Evolutionary conservation across 2,329 filamentous ascomycete species (phyloP), one percentile per base, ranked within the genome.

Genomic region (Xylaria digitata): DNA sequence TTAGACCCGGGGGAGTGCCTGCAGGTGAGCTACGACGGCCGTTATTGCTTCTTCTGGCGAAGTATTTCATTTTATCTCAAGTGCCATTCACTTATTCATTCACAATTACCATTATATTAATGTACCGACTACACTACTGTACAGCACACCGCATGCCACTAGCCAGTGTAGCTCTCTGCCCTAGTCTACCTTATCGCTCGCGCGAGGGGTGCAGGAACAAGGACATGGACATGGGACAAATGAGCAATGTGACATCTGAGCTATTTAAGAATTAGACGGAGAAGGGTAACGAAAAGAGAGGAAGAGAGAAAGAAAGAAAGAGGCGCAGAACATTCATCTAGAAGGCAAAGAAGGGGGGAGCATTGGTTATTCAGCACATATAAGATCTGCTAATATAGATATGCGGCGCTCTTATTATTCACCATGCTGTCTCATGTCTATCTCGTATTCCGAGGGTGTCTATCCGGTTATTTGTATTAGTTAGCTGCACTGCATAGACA

Each of bases 31-130:
- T 63, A 64, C 60, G 64, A 69, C 67, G 65, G 60, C 67, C 65
- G 65, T 69, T 69, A 61, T 69, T 67, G 54, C 65, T 62, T 62
- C 57, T 67, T 69, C 57, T 61, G 61, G 65, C 55, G 61, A 53
- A 61, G 32, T 52, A 32, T 49, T 60, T 62, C 37, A 54, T 61
- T 62, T 40, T 40, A 40, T 13, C 13, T 40, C 37, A 40, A 37
- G 11, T 40, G 37, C 5, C 37, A 40, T 40, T 37, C 49, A 13
- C 13, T 26, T n/a, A 19, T 40, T 37, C 53, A 26, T 19, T 43
- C 37, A 32, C 42, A 34, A 15, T 30, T 3, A 13, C 55, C 23
- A 23, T 48, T 34, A 34, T 37, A 19, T 34, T 34, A 37, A 5
- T 37, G 8, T 37, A 23, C 26, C 9, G 48, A 26, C 7, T n/a